Base-by-base conservation (phyloP, 2,329 filamentous ascomycete species). In the Colletotrichum cereale region DNA sequence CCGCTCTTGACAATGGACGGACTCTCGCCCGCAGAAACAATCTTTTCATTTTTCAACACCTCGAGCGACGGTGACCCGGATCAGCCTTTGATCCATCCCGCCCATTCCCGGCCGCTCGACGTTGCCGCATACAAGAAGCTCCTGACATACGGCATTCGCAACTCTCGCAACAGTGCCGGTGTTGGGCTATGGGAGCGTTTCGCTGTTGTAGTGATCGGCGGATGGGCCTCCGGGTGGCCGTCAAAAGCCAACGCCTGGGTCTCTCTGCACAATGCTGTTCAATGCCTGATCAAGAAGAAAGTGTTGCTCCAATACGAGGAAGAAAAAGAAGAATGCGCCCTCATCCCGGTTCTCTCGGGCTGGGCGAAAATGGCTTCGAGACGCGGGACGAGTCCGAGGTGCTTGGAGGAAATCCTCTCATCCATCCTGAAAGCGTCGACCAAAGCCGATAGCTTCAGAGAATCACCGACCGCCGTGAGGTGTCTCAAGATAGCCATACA, bases 11-110 rank as follows among this genome's bases (percentile, higher is more conserved):
- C 74, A 12, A 2, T 18, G 2, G 42, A 74, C 3, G 78, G 75
- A 3, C 50, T 62, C 5, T 78, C 77, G 7, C 74, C 77, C 3
- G 76, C 78, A 18, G 79, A 81, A 67, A 79, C 76, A 1, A 76
- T 81, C 2, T 75, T 81, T 24, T 74, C 71, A 1, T 79, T 77
- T 31, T 78, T 75, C 7, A 72, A 60, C 11, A 42, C 36, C 24
- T 18, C n/a, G 31, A 34, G 10, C 16, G 42, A 16, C 21, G n/a
- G 3, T n/a, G 21, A 21, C 16, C 24, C 31, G 16, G 36, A 31
- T 6, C 21, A 16, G 5, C n/a, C n/a, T 1, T 29, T 24, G 2
- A 58, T 47, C 18, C 65, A 58, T 7, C 40, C 61, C 21, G n/a
- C n/a, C 26, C 16, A 42, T 26, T 29, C 16, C 3, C 16, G 21